Percentiles rank a stretch among this genome's conserved stretches.
These are phyloP conservation scores for Hawksworthiomyces lignivorus DNA, from an alignment of 2,329 filamentous ascomycete species.

Conservation along the genomic window DNA sequence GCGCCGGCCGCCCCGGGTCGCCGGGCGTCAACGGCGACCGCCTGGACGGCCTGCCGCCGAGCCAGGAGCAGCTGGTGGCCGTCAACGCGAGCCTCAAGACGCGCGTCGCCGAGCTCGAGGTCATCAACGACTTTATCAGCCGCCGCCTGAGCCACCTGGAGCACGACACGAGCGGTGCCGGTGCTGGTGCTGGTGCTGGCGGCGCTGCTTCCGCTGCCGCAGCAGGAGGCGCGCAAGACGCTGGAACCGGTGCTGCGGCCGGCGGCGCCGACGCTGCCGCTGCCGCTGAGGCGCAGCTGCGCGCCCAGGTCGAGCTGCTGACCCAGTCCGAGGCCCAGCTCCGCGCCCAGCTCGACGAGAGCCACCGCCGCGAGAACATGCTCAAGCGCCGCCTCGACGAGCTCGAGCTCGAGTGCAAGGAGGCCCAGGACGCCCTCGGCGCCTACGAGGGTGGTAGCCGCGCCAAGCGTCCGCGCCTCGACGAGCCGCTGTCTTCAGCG, in stretches of 20 bases:
- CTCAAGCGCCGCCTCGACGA: constrained; percentile 78
- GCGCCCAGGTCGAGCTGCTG: constrained; percentile 43
- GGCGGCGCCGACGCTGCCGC: constrained; percentile 59
- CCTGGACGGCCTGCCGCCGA: constrained; percentile 59
- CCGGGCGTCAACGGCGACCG: constrained; percentile 52
- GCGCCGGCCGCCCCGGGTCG: constrained; percentile 42
- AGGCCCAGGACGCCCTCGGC: constrained; percentile 21
- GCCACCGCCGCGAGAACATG: constrained; percentile 69
- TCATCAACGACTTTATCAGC: constrained; percentile 81
- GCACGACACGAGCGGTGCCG: constrained; percentile 49
- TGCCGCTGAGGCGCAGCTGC: constrained; percentile 51
- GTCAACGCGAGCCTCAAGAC: constrained; percentile 88
- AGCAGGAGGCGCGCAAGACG: too few species aligned
- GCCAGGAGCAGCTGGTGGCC: constrained; percentile 71
- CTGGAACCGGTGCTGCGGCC: too few species aligned
- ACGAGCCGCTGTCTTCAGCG: background rate
- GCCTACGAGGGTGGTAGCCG: constrained; percentile 20
- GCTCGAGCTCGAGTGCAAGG: constrained; percentile 54
- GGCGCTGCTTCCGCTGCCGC: constrained; percentile 52
- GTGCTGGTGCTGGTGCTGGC: constrained; percentile 20
- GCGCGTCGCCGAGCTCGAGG: constrained; percentile 85
- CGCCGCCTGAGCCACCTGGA: constrained; percentile 66
- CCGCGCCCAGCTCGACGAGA: constrained; percentile 62
- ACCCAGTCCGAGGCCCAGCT: constrained; percentile 49
- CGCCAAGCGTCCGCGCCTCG: constrained; percentile 24